phyloP scores from a whole-genome alignment of 345 rosid species.

The Lepidium sativum region DNA sequence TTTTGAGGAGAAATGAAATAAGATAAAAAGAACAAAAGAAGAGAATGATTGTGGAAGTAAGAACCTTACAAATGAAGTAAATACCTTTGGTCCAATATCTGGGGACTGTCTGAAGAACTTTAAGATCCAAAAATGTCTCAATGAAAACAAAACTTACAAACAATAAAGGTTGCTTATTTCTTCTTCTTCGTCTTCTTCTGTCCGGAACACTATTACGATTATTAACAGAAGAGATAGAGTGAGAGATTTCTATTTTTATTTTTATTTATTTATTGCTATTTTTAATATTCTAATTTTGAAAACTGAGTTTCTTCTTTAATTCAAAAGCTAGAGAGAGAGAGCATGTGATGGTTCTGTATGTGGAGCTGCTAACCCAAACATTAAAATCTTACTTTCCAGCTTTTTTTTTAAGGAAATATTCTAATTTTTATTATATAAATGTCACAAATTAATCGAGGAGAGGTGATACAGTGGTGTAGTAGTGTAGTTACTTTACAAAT shows the following conservation, averaged over 20 bases:
- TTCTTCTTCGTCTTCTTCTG: neutral
- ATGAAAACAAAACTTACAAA: neutral
- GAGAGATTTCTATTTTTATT: neutral
- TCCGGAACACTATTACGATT: conserved; percentile 16
- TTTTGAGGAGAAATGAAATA: neutral
- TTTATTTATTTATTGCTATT: neutral
- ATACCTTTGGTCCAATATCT: conserved; percentile 3
- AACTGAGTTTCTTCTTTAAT: neutral
- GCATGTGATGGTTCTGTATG: conserved; percentile 26
- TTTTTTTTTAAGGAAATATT: neutral
- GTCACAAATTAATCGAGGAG: no score
- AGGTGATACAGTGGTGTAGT: no score
- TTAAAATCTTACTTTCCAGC: conserved; percentile 20
- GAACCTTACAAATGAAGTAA: neutral
- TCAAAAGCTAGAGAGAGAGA: conserved; percentile 11
- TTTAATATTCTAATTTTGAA: neutral
- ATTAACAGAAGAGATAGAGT: conserved; percentile 3
- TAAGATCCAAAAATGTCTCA: conserved; percentile 20
- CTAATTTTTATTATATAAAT: neutral
- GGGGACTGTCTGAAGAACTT: conserved; percentile 14
- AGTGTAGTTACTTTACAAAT: no score
- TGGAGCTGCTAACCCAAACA: conserved; percentile 27
- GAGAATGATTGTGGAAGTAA: neutral
- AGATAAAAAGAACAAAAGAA: neutral
- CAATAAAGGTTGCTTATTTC: neutral